Base-by-base conservation (phyloP, 2,329 filamentous ascomycete species). In the Coniochaeta ligniaria region DNA sequence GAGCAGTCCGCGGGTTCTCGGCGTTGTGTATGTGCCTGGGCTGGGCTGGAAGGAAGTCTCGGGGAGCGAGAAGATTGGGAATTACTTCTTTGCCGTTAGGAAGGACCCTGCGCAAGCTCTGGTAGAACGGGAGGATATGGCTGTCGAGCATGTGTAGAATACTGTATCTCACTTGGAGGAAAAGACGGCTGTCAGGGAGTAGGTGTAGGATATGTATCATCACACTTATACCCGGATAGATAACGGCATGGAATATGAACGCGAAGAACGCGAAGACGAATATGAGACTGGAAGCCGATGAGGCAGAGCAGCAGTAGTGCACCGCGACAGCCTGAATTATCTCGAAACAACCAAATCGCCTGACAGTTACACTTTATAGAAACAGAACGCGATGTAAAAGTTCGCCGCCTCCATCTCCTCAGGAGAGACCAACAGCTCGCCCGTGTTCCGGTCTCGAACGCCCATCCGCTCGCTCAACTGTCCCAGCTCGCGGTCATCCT, bases 371-470 rank as follows among this genome's bases (percentile, higher is more conserved):
- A 96, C 91, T 79, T 97, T 96, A 76, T 97, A 96, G 75, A 98
- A 98, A 77, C 92, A 96, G 70, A 98, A 98, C 1, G 91, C 93
- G 68, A 96, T 85, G 71, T 98, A 98, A 71, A 98, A 96, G 68
- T 84, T 86, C 12, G 89, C 91, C 52, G 95, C 95, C 73, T 98
- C 93, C 83, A 96, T 89, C 78, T 99, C 95, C 71, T 96, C 90
- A 14, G 89, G 82, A 1, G 85, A 89, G 58, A 97, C 91, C 55
- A 90, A 73, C 65, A 97, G 75, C 17, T 68, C 85, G 6, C 84
- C 85, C 11, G 85, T 83, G 22, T 83, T 83, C 36, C 90, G 82
- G 68, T 88, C 90, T 38, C 92, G 82, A 6, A 99, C 95, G 1
- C 90, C 89, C 95, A 99, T 99, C n/a, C 93, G 85, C 77, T 97